Base-by-base conservation (phyloP, 2,329 filamentous ascomycete species). In the Akanthomyces muscarius region DNA sequence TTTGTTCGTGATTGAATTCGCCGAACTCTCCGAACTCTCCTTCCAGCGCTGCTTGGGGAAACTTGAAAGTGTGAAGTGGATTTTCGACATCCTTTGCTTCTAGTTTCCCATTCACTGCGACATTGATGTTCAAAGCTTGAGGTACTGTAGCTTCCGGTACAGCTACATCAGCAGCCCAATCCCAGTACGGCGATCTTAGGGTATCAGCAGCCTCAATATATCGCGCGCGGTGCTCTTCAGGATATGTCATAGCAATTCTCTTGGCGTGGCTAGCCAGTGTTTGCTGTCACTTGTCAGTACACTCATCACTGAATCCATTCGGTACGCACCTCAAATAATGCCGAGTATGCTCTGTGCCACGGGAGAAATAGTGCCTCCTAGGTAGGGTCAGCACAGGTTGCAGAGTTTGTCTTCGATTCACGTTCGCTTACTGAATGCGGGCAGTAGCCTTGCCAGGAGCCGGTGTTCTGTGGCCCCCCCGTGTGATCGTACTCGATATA, bases 311-410 rank as follows among this genome's bases (percentile, higher is more conserved):
- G 25, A 51, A n/a, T 38, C 13, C 28, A 3, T n/a, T 33, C 10
- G 6, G n/a, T 23, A 64, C 71, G 13, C 71, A 83, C 81, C 76
- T 87, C 84, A 62, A 77, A 85, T 6, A 86, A 74, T 8, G 79
- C 73, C 48, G 85, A 68, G 64, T 82, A 86, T 4, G 83, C 79
- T 6, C 83, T 80, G 70, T 87, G 84, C 84, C 83, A 86, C 21
- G 80, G 71, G 7, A 78, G 68, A 65, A 85, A 83, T 28, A 80
- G 69, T n/a, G 76, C 72, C 69, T 83, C 79, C 81, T 82, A 47
- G 18, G 25, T 23, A 25, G 14, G 51, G 62, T 64, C 28, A 64
- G 56, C 23, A 62, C 7, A 41, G 10, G 8, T 16, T 11, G 10
- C 7, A 28, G 28, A 38, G 41, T 5, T n/a, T 47, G 1, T 14